These are phyloP conservation scores for Neurospora sp. DNA, from an alignment of 2,329 filamentous ascomycete species.

Conservation along the genomic window DNA sequence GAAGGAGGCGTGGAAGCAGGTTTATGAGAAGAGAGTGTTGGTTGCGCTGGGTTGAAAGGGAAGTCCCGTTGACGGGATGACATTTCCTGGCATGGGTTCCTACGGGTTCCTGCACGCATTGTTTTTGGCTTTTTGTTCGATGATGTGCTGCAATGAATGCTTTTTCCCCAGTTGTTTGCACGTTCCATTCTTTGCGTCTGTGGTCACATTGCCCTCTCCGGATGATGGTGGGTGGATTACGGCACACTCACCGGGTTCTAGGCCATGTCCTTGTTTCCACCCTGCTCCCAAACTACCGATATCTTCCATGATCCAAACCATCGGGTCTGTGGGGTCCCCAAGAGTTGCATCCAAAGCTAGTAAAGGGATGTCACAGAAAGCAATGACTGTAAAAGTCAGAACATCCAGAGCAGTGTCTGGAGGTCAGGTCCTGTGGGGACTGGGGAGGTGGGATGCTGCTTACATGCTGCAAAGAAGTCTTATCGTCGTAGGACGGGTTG, in stretches of 20 bases:
- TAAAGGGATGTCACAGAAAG: not conserved
- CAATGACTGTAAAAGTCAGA: not conserved
- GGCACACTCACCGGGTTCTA: too few relatives aligned
- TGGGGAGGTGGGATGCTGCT: not conserved
- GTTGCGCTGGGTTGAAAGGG: not conserved
- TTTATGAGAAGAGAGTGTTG: not conserved
- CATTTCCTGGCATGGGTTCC: not conserved
- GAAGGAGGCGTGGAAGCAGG: not conserved
- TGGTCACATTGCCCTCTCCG: too few relatives aligned
- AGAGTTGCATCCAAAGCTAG: not conserved
- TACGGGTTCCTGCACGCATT: not conserved
- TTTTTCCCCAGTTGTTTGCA: not conserved
- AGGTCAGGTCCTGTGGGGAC: not conserved
- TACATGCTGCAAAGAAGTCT: not conserved
- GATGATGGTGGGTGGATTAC: too few relatives aligned
- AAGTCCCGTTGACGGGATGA: not conserved
- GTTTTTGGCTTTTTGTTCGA: not conserved
- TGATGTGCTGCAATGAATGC: not conserved
- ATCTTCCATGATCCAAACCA: not conserved
- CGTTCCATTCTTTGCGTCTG: not conserved
- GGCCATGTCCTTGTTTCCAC: not conserved
- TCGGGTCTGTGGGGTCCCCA: not conserved
- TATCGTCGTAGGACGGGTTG: not conserved
- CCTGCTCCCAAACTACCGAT: not conserved
- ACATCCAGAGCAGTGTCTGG: not conserved